Evolutionary conservation across 2,329 filamentous ascomycete species (phyloP), one percentile per base, ranked within the genome.

Genomic region (Penicillium fuscoglaucum): DNA sequence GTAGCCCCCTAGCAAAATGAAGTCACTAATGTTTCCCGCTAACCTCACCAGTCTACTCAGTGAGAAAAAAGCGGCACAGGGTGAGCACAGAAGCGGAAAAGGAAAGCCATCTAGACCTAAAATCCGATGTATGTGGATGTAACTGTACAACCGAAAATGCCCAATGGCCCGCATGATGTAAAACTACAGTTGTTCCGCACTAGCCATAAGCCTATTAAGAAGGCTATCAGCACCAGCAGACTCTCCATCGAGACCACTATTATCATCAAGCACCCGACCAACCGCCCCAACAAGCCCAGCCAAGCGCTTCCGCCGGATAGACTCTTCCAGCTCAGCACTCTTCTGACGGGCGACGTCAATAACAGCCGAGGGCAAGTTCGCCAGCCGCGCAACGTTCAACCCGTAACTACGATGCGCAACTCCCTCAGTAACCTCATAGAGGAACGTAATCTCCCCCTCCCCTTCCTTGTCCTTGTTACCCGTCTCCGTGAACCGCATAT

Each of bases 371-470:
- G 93, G 92, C 43, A 99, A 84, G 52, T 88, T 88, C 2, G 95
- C 95, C 53, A 99, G 77, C 46, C 90, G 82, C 15, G 95, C 95
- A 24, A 98, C 95, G 73, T 98, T 98, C 57, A 99, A 67, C 1
- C 96, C 95, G 73, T 99, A 99, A 19, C 90, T 96, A 6, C 95
- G 84, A 80, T 98, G 93, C 9, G 95, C 93, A 12, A 96, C 90
- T 12, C 95, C 95, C 63, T 95, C 90, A 1, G 86, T 89, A 2
- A 97, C 89, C 72, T 97, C 91, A 72, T 99, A 99, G 49, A 99
- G 75, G 70, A 99, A 99, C 0, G 95, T 97, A 44, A 99, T 89
- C 46, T 96, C 88, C 62, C 91, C 86, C 35, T 90, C 88, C 59
- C 90, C 85, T 31, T 90, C 86, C 0, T 80, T 84, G 5, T 77